These are phyloP conservation scores for Citrus trifoliata DNA, from an alignment of 345 rosid species.

Conservation along the genomic window DNA sequence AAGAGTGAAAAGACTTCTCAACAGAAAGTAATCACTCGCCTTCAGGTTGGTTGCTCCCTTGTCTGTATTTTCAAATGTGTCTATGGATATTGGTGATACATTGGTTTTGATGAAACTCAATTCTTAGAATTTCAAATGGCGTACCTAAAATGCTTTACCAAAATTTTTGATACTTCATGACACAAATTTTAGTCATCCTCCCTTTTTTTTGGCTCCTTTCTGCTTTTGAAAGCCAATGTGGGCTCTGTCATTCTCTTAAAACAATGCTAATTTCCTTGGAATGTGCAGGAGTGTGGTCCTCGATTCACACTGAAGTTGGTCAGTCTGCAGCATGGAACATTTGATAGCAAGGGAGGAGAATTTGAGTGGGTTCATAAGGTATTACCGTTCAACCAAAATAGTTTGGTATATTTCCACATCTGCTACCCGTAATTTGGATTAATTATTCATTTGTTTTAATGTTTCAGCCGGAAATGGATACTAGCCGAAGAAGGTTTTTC, in stretches of 20 bases:
- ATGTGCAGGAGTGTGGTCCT: slow-evolving; percentile 83
- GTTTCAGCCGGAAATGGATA: slow-evolving; percentile 87
- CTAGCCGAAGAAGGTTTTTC: slow-evolving; percentile 95
- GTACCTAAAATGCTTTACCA: neutral
- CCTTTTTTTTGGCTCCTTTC: neutral
- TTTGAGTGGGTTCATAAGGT: slow-evolving; percentile 98
- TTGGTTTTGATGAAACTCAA: neutral
- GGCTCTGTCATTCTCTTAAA: neutral
- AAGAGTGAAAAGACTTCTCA: slow-evolving; percentile 37
- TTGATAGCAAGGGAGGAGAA: slow-evolving; percentile 82
- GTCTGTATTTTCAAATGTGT: neutral
- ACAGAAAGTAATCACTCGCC: slow-evolving; percentile 66
- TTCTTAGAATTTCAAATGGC: neutral
- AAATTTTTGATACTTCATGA: neutral
- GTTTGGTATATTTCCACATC: neutral
- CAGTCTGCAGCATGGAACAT: slow-evolving; percentile 88
- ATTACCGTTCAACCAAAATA: slow-evolving; percentile 7
- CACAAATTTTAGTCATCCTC: no score
- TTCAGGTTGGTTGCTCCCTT: slow-evolving; percentile 54
- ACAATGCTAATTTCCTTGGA: neutral
- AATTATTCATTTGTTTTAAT: slow-evolving; percentile 5
- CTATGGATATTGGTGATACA: neutral
- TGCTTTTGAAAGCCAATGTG: no score
- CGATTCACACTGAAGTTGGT: slow-evolving; percentile 75
- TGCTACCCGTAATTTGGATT: neutral